A percentile compares a stretch with the other conserved stretches of the same genome.
phyloP scores from a whole-genome alignment of 257 asterid species.

The Solanum tacnaense region DNA sequence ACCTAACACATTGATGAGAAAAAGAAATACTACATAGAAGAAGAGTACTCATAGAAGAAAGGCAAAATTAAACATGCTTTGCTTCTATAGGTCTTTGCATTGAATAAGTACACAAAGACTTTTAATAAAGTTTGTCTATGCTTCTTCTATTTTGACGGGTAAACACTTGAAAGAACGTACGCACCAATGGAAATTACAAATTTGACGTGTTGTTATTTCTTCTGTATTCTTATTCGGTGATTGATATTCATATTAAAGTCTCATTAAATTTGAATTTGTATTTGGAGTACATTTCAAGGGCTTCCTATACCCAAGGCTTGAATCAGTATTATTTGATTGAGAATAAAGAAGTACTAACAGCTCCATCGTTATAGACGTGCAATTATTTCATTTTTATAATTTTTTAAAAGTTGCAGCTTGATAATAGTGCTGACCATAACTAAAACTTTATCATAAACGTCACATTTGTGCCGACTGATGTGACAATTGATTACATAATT shows the following conservation, averaged over 20 bases:
- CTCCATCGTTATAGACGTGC: not conserved
- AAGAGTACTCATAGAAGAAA: not conserved
- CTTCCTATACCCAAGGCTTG: not conserved
- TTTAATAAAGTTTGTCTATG: not conserved
- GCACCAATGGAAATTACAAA: not conserved
- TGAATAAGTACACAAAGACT: not conserved
- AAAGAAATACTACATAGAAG: not conserved
- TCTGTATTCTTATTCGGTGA: fast-evolving
- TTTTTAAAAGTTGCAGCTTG: not conserved
- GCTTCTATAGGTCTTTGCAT: not conserved
- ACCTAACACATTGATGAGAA: not conserved
- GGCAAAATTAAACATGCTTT: not conserved
- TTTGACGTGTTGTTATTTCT: not conserved
- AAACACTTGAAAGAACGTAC: not conserved
- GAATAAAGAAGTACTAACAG: not conserved
- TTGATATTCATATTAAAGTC: not conserved
- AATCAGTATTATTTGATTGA: not conserved
- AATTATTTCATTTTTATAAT: not conserved
- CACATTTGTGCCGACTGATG: not conserved
- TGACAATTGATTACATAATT: not conserved
- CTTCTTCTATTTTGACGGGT: not conserved
- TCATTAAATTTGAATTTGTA: not conserved
- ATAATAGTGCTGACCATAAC: not conserved
- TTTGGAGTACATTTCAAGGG: not conserved
- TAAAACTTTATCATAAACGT: not conserved